These are phyloP conservation scores for Conticribra weissflogii DNA, from an alignment of 108 stramenopile species.

Conservation along the genomic window DNA sequence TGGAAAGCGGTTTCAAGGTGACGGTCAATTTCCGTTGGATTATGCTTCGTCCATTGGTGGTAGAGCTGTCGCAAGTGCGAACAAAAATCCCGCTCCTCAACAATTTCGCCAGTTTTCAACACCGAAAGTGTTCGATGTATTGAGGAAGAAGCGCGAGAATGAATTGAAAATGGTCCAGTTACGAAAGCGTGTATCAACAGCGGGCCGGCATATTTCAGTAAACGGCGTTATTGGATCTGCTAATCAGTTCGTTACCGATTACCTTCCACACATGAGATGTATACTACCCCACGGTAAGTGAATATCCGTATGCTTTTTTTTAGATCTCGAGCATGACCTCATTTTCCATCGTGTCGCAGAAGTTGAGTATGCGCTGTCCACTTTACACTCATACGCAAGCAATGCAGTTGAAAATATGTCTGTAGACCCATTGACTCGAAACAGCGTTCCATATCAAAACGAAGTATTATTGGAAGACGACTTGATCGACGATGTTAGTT, in stretches of 20 bases:
- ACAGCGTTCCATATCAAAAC: neutral
- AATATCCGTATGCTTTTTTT: neutral
- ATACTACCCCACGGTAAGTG: conserved; percentile 59
- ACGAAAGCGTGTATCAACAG: conserved; percentile 45
- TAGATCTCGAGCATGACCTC: neutral
- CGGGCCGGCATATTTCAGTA: conserved; percentile 23
- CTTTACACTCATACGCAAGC: conserved; percentile 58
- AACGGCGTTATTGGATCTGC: conserved; percentile 48
- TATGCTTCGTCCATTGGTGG: conserved; percentile 68
- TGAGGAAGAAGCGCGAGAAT: conserved; percentile 69
- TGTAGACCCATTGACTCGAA: conserved; percentile 1
- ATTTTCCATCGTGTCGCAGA: conserved; percentile 26
- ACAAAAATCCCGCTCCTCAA: conserved; percentile 69
- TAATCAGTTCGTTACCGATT: conserved; percentile 61
- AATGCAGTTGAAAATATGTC: conserved; percentile 20
- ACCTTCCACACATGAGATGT: conserved; percentile 57
- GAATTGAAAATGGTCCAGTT: conserved; percentile 55
- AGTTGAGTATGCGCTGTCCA: conserved; percentile 56
- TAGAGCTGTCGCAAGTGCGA: conserved; percentile 68
- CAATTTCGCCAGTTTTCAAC: conserved; percentile 75
- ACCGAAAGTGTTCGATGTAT: conserved; percentile 74
- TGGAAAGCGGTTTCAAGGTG: neutral
- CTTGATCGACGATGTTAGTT: conserved; percentile 44
- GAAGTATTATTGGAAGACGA: conserved; percentile 41
- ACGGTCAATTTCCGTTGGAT: conserved; percentile 50